Base-by-base conservation (phyloP, 140 eudicot species). In the Flaveria floridana region DNA sequence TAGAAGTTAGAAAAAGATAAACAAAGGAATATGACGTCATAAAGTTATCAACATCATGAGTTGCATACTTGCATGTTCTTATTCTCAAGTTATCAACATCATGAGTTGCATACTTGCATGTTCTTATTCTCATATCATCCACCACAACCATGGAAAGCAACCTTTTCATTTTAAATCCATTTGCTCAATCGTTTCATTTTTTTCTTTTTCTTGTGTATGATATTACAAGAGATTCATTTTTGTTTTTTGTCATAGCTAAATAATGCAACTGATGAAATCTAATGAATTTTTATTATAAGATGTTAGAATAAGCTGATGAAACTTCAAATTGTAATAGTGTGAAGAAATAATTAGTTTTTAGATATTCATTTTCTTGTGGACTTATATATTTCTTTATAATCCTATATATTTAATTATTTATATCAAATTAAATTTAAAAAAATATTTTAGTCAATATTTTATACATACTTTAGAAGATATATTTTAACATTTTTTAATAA, bases 1-100 rank as follows among this genome's bases (percentile, higher is more conserved):
- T 9, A 58, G 10, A 20, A 57, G 66, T 25, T 1, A 68, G 48
- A 47, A 47, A 47, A 23, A 25, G 5, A 47, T 12, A 23, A 23
- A 26, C 16, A 68, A 21, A 51, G 28, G 28, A 50, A 70, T 51
- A 50, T 50, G 41, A 70, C 48, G 16, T 14, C 14, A 26, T 48
- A 48, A 50, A 51, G 59, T 51, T 9, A 70, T 70, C 46, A 51
- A 26, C 75, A 51, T 70, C 75, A 51, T 26, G 75, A 70, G 48
- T 26, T 70, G 75, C 52, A 47, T 48, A 44, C 41, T 11, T 44
- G 12, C n/a, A 11, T 69, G 18, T 69, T 69, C 15, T 48, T 47
- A 69, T 69, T 69, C 74, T 44, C 57, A 68, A 51, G 59, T 51
- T 9, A 70, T 70, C 46, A 51, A 26, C 75, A 51, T 70, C 75